A percentile compares a stretch with the other conserved stretches of the same genome.
phyloP scores from a whole-genome alignment of 2,329 filamentous ascomycete genomes.

The Aspergillus proliferans region DNA sequence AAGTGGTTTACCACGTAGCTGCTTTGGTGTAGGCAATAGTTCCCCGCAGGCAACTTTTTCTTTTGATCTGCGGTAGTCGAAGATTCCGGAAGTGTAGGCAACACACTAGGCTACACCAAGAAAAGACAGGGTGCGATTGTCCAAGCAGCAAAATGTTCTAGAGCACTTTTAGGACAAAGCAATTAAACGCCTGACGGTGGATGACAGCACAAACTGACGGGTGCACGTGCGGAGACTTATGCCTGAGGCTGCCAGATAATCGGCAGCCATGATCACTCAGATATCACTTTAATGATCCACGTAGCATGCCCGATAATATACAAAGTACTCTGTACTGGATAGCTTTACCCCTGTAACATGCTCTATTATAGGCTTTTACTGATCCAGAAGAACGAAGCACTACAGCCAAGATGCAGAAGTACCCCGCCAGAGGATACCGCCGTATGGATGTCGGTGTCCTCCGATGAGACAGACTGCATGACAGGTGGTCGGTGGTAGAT shows the following conservation, averaged over 20 bases:
- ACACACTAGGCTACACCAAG: background rate
- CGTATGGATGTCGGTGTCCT: constrained; percentile 28
- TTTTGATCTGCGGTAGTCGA: constrained; percentile 14
- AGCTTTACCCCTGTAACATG: too few relatives aligned
- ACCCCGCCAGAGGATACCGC: constrained; percentile 18
- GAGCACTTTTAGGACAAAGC: background rate
- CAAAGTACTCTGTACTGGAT: too few relatives aligned
- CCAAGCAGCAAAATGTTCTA: background rate
- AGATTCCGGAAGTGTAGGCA: constrained; percentile 24
- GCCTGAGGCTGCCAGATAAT: constrained; percentile 15
- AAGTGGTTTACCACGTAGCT: background rate
- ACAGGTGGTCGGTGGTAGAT: constrained; percentile 14
- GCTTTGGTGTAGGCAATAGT: background rate
- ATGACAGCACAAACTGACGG: background rate
- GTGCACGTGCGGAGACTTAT: constrained; percentile 15
- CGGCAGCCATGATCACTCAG: background rate
- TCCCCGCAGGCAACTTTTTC: constrained; percentile 9
- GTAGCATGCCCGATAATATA: background rate
- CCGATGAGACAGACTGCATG: constrained; percentile 20
- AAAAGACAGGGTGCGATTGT: background rate
- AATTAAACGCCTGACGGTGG: background rate
- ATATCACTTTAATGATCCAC: background rate
- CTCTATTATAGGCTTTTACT: too few relatives aligned
- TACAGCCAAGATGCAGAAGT: background rate
- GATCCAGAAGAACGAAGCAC: too few relatives aligned